Base-by-base conservation (phyloP, 176 grass and related monocot genomes). In the Poa pratensis region DNA sequence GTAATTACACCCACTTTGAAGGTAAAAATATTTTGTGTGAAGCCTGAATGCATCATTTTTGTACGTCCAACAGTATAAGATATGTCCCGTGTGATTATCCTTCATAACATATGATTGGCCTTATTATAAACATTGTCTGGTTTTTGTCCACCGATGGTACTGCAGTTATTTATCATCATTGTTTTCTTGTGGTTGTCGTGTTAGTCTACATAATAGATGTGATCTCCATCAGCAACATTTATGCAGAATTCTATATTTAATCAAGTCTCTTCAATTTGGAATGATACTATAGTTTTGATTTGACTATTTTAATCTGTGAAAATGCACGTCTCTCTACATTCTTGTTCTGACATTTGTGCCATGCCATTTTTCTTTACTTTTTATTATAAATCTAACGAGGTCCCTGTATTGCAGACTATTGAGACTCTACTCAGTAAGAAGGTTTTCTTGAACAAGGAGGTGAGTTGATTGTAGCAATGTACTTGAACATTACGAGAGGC, bases 351-450 rank as follows among this genome's bases (percentile, higher is more conserved):
- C 34, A 73, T 53, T 53, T 86, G 7, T 57, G 54, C 28, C 71
- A 69, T 84, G 65, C 37, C 37, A 81, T 81, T 8, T 62, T 75
- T 69, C 6, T 77, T 10, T 18, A 63, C 28, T 64, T 6, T 19
- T 28, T 79, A 26, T 60, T 17, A 15, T 74, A 71, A 66, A 76
- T 81, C 34, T 92, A 78, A 91, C 15, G 12, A 27, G 65, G 49
- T 20, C 46, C 7, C 88, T 90, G 34, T 89, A 65, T 89, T 95
- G 87, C 93, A 98, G 96, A 95, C 96, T 90, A 90, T 98, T 82
- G 96, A 98, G 43, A 73, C 89, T 75, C 88, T 98, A 26, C 92
- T 94, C 75, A 98, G 93, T 89, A 98, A 89, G 84, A 90, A 88
- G 55, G 59, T 92, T 69, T 91, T 98, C 81, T 86, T 94, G 79